These are phyloP conservation scores for Fusarium chuoi DNA, from an alignment of 2,329 filamentous ascomycete species.

Conservation along the genomic window DNA sequence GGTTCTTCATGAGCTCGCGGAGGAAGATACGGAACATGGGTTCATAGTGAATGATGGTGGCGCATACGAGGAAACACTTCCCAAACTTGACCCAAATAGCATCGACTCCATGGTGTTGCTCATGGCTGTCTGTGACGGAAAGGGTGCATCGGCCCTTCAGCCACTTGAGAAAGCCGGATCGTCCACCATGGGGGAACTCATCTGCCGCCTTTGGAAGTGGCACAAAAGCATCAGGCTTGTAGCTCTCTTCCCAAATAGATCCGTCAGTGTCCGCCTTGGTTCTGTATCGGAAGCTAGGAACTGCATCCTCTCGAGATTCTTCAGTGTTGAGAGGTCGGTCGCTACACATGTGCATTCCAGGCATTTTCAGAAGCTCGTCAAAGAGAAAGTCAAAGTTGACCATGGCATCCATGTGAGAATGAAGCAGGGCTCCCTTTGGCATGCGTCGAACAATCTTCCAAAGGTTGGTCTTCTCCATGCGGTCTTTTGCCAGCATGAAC, in stretches of 20 bases:
- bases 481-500: slow-evolving; percentile 86
- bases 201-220: slow-evolving; percentile 72
- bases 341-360: slow-evolving; percentile 78
- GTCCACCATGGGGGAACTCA: slow-evolving; percentile 78
- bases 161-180: slow-evolving; percentile 79
- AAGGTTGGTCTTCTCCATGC: slow-evolving; percentile 84
- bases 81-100: slow-evolving; percentile 87
- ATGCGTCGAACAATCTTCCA: slow-evolving; percentile 87
- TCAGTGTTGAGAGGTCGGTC: slow-evolving; percentile 65
- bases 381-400: slow-evolving; percentile 87
- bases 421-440: slow-evolving; percentile 88
- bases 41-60: slow-evolving; percentile 85
- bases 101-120: slow-evolving; percentile 85
- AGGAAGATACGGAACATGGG: slow-evolving; percentile 86
- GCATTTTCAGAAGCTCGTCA: slow-evolving; percentile 73
- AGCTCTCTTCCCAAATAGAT: slow-evolving; percentile 74
- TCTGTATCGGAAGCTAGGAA: slow-evolving; percentile 71
- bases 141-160: slow-evolving; percentile 78
- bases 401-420: slow-evolving; percentile 92
- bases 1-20: slow-evolving; percentile 73
- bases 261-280: slow-evolving; percentile 56
- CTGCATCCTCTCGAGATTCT: slow-evolving; percentile 62
- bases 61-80: slow-evolving; percentile 77
- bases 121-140: slow-evolving; percentile 75
- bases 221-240: slow-evolving; percentile 68